Evolutionary conservation across 2,329 filamentous ascomycete species (phyloP), one percentile per base, ranked within the genome.

Genomic region (Huntiella bhutanensis): DNA sequence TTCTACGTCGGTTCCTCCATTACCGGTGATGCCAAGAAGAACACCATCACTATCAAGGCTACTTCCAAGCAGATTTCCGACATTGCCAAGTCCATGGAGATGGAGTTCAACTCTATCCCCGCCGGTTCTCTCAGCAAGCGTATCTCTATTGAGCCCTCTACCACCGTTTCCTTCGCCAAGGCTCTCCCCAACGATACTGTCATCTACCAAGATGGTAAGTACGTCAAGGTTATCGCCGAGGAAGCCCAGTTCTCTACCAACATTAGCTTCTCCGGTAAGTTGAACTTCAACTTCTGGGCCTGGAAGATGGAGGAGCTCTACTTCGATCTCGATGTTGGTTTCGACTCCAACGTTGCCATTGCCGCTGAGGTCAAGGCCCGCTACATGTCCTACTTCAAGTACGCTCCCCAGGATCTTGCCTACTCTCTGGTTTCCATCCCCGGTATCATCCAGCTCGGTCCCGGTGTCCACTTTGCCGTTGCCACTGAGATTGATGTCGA

Each of bases 281-380:
- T 67, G n/a, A 55, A 57, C 42, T 66, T 64, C 54, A 60, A 59
- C 51, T 60, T 65, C 50, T 53, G 56, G 41, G 50, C 51, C n/a
- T 54, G 55, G 36, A 53, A 56, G 36, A 52, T 64, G 4, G 52
- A 62, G 38, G 53, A 56, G 19, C 56, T 67, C 4, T 62, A 60
- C 53, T 62, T 68, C 39, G 63, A 67, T 50, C 57, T 67, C 50
- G 62, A 65, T 45, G 57, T 63, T 16, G 52, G 54, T 16, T 56
- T 66, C 45, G 56, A 55, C 12, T 59, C 62, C 2, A 56, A 60
- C 33, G 51, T 67, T 2, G 59, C 52, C 13, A 44, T 68, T 17
- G 58, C 57, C 32, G 56, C 61, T 34, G 55, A 58, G 12, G 55
- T 64, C 5, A 55, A 52, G 3, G 58, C 58, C 0, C 50, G 59